Conservation (phyloP, 768 basidiomycete genomes). For the Mycena vitilis region DNA sequence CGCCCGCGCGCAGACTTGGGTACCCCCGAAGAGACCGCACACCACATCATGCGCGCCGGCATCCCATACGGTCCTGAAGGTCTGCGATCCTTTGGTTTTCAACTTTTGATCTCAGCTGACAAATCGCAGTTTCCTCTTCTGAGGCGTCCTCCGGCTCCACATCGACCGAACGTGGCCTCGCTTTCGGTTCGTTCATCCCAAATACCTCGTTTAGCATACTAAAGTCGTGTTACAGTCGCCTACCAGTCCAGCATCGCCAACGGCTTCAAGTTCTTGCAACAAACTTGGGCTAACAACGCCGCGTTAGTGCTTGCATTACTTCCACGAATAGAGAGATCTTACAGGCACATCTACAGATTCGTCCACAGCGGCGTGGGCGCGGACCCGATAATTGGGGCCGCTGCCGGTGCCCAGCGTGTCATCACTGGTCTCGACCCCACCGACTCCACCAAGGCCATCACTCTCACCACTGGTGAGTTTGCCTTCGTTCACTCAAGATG, state of each 20-base stretch:
- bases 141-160: slow-evolving; percentile 52
- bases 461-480: slow-evolving; percentile 36
- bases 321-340: background rate
- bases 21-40: slow-evolving; percentile 29
- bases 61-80: slow-evolving; percentile 49
- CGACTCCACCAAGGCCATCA: slow-evolving; percentile 42
- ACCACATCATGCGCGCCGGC: slow-evolving; percentile 46
- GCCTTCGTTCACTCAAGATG: background rate
- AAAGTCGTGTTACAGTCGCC: slow-evolving; percentile 32
- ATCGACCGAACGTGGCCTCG: slow-evolving; percentile 57
- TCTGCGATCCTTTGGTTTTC: slow-evolving; percentile 1
- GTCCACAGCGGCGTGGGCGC: slow-evolving; percentile 13
- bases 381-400: slow-evolving; percentile 17
- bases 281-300: slow-evolving; percentile 31
- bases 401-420: slow-evolving; percentile 19
- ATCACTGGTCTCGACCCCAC: slow-evolving; percentile 50
- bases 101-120: background rate
- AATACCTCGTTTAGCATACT: background rate
- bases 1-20: slow-evolving; percentile 41
- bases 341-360: slow-evolving; percentile 1
- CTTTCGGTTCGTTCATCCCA: slow-evolving; percentile 46
- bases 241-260: slow-evolving; percentile 53
- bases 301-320: slow-evolving; percentile 4
- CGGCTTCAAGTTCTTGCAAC: slow-evolving; percentile 35
- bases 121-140: slow-evolving; percentile 46